phyloP scores from a whole-genome alignment of 2,329 filamentous ascomycete genomes.

The Aureobasidium musti region DNA sequence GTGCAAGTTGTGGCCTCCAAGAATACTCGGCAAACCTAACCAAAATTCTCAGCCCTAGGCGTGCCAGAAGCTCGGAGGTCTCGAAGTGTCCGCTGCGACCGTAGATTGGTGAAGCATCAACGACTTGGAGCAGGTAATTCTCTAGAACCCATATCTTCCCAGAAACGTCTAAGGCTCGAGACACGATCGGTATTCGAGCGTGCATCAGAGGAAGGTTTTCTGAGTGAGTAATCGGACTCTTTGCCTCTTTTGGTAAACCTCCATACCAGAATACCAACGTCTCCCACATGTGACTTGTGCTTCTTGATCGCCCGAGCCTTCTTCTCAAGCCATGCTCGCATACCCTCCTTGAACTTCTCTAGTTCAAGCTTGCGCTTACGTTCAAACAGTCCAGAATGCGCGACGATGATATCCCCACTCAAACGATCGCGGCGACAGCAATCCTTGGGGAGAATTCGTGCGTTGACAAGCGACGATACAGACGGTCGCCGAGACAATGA shows the following conservation, averaged over 20 bases:
- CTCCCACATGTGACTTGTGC: slow-evolving; percentile 42
- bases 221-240: slow-evolving; percentile 44
- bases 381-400: slow-evolving; percentile 54
- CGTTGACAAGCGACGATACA: slow-evolving; percentile 61
- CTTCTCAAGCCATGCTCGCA: slow-evolving; percentile 63
- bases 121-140: background rate
- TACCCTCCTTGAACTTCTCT: slow-evolving; percentile 66
- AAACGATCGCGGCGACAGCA: slow-evolving; percentile 49
- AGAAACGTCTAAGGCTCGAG: slow-evolving; percentile 61
- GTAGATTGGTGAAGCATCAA: too few species aligned
- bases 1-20: background rate
- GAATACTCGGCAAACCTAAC: background rate
- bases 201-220: background rate
- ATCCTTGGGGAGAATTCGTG: slow-evolving; percentile 66
- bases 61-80: background rate
- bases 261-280: slow-evolving; percentile 47
- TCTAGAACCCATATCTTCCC: slow-evolving; percentile 53
- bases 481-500: slow-evolving; percentile 62
- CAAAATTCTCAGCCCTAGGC: background rate
- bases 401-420: slow-evolving; percentile 42
- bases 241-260: slow-evolving; percentile 47
- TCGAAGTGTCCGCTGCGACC: background rate
- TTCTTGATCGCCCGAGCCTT: slow-evolving; percentile 44
- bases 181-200: slow-evolving; percentile 49
- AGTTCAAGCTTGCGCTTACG: slow-evolving; percentile 64